Evolutionary conservation across 768 basidiomycete species (phyloP).

Genomic region (Pleurotus sapidus): DNA sequence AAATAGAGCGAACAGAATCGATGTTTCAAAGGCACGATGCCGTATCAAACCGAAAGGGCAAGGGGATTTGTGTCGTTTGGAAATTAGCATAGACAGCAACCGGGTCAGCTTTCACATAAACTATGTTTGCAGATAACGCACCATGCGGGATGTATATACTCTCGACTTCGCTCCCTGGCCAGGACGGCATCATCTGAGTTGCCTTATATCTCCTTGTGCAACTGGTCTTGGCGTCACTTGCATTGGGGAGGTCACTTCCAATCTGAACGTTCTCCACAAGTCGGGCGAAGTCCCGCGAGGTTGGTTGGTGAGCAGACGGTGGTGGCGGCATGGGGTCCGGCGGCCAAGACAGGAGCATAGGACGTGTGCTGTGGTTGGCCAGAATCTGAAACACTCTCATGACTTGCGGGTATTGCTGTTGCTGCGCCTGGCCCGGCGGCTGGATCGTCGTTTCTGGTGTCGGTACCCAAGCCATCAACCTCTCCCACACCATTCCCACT

Average conservation of each 20-base stretch:
- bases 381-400: slow-evolving; percentile 79
- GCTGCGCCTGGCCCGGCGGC: not conserved
- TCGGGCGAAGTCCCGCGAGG: slow-evolving; percentile 48
- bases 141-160: slow-evolving; percentile 92
- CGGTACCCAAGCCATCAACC: slow-evolving; percentile 27
- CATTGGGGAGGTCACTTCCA: slow-evolving; percentile 42
- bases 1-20: no score
- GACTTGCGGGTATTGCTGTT: not conserved
- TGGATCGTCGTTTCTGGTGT: not conserved
- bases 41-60: not conserved
- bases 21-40: no score
- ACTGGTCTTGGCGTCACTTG: slow-evolving; percentile 77
- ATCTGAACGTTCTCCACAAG: slow-evolving; percentile 71
- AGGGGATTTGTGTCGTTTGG: not conserved
- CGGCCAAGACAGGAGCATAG: slow-evolving; percentile 74
- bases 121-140: slow-evolving; percentile 32
- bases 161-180: slow-evolving; percentile 64
- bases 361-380: slow-evolving; percentile 53
- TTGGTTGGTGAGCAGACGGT: slow-evolving; percentile 35
- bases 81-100: not conserved
- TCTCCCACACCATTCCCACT: no score
- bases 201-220: slow-evolving; percentile 85
- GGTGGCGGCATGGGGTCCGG: slow-evolving; percentile 37
- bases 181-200: slow-evolving; percentile 58
- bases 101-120: not conserved